phyloP scores from a whole-genome alignment of 2,329 filamentous ascomycete species.

The Madurella mycetomatis region DNA sequence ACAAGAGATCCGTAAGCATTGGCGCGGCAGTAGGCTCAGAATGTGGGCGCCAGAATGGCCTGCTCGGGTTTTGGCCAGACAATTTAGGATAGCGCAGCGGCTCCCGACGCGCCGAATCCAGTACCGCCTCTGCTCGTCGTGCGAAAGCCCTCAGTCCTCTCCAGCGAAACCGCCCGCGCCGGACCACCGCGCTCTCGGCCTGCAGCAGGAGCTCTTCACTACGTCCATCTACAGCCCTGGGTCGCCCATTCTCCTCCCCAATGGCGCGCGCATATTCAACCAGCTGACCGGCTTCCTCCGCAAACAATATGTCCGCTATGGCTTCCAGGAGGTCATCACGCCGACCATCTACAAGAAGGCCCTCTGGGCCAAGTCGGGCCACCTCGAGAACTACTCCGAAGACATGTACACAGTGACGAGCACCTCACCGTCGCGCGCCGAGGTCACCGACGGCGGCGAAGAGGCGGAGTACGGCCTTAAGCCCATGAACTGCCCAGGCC shows the following conservation, averaged over 20 bases:
- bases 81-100: constrained; percentile 6
- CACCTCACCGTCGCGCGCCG: constrained; percentile 40
- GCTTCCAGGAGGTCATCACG: constrained; percentile 83
- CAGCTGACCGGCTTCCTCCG: constrained; percentile 77
- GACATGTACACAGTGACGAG: constrained; percentile 84
- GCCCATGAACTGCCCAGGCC: constrained; percentile 90
- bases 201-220: constrained; percentile 72
- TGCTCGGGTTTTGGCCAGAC: constrained; percentile 8
- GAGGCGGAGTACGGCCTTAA: constrained; percentile 77
- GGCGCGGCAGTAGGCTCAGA: constrained; percentile 20
- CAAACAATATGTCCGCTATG: constrained; percentile 77
- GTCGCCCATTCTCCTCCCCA: constrained; percentile 78
- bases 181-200: constrained; percentile 58
- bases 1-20: neutral
- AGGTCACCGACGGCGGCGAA: constrained; percentile 39
- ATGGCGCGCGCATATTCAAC: constrained; percentile 79
- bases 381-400: constrained; percentile 84
- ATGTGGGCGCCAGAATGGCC: constrained; percentile 18
- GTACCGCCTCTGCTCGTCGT: constrained; percentile 24
- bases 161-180: constrained; percentile 29
- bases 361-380: constrained; percentile 79
- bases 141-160: constrained; percentile 5
- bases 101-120: constrained; percentile 7
- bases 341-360: constrained; percentile 88
- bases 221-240: constrained; percentile 77